A percentile compares a stretch with the other conserved stretches of the same genome.
Conservation (phyloP, 495 filamentous ascomycete species). For the Aspergillus olivimuriae region DNA sequence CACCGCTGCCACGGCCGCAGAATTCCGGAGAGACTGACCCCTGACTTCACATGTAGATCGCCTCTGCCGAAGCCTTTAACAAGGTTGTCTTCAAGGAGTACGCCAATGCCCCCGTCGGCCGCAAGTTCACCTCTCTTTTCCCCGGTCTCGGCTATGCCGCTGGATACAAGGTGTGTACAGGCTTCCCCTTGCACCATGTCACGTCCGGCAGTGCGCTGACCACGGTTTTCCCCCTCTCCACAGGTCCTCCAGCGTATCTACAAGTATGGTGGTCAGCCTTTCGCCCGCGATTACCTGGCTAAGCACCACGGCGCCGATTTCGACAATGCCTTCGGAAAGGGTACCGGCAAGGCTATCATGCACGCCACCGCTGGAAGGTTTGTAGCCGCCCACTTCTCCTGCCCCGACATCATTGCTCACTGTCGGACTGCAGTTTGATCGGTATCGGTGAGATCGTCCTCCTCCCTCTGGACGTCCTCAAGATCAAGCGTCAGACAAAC, state of each 20-base stretch:
- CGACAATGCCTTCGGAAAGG: slow-evolving; percentile 85
- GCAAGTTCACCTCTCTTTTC: slow-evolving; percentile 93
- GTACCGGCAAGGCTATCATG: slow-evolving; percentile 97
- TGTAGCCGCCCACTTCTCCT: slow-evolving; percentile 4
- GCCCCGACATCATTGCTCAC: not conserved
- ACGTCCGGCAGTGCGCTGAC: slow-evolving; percentile 6
- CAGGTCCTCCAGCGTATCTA: slow-evolving; percentile 90
- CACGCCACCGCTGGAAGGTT: slow-evolving; percentile 92
- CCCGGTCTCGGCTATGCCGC: slow-evolving; percentile 95
- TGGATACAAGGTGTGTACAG: slow-evolving; percentile 76
- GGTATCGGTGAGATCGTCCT: slow-evolving; percentile 96
- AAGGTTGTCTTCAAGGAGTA: slow-evolving; percentile 90
- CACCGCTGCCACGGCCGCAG: too few relatives aligned
- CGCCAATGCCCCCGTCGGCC: slow-evolving; percentile 57
- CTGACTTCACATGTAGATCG: slow-evolving; percentile 48
- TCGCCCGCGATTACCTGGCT: slow-evolving; percentile 86
- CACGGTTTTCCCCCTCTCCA: slow-evolving; percentile 2
- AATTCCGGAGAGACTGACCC: too few relatives aligned
- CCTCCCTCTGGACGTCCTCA: slow-evolving; percentile 91
- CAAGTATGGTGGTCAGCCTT: slow-evolving; percentile 98
- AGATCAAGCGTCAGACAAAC: slow-evolving; percentile 99
- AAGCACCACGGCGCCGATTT: slow-evolving; percentile 74
- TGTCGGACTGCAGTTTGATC: slow-evolving; percentile 58
- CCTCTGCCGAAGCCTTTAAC: slow-evolving; percentile 59
- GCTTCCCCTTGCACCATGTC: not conserved